Conservation (phyloP, 306 rosid species). For the Cicer bijugum region DNA sequence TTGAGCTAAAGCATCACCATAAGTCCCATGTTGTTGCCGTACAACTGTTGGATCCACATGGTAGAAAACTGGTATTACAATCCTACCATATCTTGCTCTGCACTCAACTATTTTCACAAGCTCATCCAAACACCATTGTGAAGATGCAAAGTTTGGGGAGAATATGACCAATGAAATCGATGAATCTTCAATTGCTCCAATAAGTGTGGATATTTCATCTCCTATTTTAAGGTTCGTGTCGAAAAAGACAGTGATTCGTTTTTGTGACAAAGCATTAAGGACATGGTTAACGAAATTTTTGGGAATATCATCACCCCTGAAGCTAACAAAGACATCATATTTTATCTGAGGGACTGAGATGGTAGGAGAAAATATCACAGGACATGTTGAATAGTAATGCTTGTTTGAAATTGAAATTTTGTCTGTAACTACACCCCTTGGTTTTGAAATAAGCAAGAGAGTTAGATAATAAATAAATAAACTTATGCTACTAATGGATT, state of each 20-base stretch:
- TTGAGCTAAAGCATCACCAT: slow-evolving; percentile 19
- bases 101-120: slow-evolving; percentile 39
- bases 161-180: slow-evolving; percentile 25
- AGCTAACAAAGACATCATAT: slow-evolving; percentile 42
- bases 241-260: neutral
- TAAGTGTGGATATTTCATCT: slow-evolving; percentile 5
- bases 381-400: too few species aligned
- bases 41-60: slow-evolving; percentile 31
- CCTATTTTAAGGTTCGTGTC: neutral
- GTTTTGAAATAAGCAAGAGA: slow-evolving; percentile 4
- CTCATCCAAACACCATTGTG: slow-evolving; percentile 38
- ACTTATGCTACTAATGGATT: neutral
- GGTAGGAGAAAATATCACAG: neutral
- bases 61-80: slow-evolving; percentile 36
- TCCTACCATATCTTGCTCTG: neutral
- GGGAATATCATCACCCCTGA: slow-evolving; percentile 25
- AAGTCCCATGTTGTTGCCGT: slow-evolving; percentile 26
- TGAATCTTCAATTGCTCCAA: slow-evolving; percentile 31
- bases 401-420: neutral
- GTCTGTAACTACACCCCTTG: neutral
- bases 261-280: neutral
- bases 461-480: neutral
- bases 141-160: slow-evolving; percentile 35
- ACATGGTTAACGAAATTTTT: slow-evolving; percentile 26
- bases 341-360: neutral